These are phyloP conservation scores for Grosmannia huntii DNA, from an alignment of 2,329 filamentous ascomycete species.

Conservation along the genomic window DNA sequence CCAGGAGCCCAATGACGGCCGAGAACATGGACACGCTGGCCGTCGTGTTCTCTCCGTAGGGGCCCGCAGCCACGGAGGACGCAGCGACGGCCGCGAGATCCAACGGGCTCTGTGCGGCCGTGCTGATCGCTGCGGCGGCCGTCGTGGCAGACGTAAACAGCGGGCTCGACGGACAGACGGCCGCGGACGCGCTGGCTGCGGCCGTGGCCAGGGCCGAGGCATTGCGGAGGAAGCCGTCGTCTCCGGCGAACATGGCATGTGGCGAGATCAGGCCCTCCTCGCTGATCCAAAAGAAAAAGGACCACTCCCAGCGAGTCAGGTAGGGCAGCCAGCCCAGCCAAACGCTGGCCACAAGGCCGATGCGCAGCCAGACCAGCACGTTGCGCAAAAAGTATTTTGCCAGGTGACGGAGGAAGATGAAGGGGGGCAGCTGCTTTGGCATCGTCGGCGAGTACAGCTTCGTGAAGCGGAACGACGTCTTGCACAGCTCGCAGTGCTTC, in stretches of 20 bases:
- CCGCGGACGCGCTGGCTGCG: not conserved
- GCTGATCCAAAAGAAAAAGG: slow-evolving; percentile 86
- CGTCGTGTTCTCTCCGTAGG: slow-evolving; percentile 18
- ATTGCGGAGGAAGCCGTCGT: not conserved
- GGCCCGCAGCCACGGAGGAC: no score
- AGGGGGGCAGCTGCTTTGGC: slow-evolving; percentile 69
- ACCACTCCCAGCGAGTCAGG: slow-evolving; percentile 84
- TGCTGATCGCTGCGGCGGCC: slow-evolving; percentile 12
- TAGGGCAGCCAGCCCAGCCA: slow-evolving; percentile 87
- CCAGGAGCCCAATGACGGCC: slow-evolving; percentile 18
- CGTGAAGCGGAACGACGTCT: slow-evolving; percentile 94
- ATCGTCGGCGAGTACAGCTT: slow-evolving; percentile 94
- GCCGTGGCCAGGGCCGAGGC: not conserved
- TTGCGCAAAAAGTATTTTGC: slow-evolving; percentile 59
- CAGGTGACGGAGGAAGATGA: slow-evolving; percentile 71
- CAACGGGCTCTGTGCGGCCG: not conserved
- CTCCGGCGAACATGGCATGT: not conserved
- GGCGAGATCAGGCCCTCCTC: slow-evolving; percentile 48
- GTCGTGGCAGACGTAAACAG: slow-evolving; percentile 22
- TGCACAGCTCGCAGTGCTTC: slow-evolving; percentile 98
- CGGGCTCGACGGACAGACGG: slow-evolving; percentile 26
- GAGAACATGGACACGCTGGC: slow-evolving; percentile 21
- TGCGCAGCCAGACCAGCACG: slow-evolving; percentile 65
- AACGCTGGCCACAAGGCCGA: slow-evolving; percentile 64
- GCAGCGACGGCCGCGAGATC: no score